Conservation (phyloP, 2,329 filamentous ascomycete genomes). For the Niveomyces coronatus region DNA sequence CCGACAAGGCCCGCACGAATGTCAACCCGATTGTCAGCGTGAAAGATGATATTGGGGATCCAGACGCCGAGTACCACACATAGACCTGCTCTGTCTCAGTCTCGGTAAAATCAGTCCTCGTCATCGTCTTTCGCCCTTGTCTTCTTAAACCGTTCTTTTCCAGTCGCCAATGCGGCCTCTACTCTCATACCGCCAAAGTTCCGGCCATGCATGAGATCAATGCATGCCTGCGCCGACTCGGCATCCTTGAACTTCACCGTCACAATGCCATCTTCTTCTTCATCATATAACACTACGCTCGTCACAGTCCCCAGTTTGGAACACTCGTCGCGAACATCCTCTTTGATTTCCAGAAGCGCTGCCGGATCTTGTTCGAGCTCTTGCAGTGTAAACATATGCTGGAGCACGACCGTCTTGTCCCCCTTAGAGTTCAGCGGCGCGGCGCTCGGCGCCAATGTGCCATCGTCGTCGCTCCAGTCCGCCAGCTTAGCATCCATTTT, state of each 20-base stretch:
- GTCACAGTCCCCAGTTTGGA: conserved; percentile 78
- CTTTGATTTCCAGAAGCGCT: conserved; percentile 81
- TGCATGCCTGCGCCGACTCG: conserved; percentile 62
- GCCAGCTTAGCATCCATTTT: conserved; percentile 85
- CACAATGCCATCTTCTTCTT: conserved; percentile 74
- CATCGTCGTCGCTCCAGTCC: conserved; percentile 90
- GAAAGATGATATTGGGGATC: too few relatives aligned
- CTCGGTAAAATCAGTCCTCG: neutral
- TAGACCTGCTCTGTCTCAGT: too few relatives aligned
- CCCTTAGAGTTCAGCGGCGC: conserved; percentile 41
- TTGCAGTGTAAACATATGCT: conserved; percentile 83
- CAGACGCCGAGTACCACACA: too few relatives aligned
- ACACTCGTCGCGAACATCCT: conserved; percentile 87
- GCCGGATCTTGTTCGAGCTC: conserved; percentile 79
- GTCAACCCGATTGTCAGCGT: too few relatives aligned
- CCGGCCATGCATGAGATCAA: conserved; percentile 68
- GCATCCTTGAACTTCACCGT: conserved; percentile 70
- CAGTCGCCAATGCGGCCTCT: conserved; percentile 59
- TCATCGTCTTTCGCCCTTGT: conserved; percentile 46
- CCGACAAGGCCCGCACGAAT: too few relatives aligned
- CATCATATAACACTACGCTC: conserved; percentile 83
- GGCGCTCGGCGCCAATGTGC: conserved; percentile 34
- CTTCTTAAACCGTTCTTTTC: conserved; percentile 64
- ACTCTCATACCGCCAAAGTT: conserved; percentile 65
- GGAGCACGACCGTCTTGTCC: conserved; percentile 78